Conservation (phyloP, 768 basidiomycete genomes). For the Auriscalpium orientale region DNA sequence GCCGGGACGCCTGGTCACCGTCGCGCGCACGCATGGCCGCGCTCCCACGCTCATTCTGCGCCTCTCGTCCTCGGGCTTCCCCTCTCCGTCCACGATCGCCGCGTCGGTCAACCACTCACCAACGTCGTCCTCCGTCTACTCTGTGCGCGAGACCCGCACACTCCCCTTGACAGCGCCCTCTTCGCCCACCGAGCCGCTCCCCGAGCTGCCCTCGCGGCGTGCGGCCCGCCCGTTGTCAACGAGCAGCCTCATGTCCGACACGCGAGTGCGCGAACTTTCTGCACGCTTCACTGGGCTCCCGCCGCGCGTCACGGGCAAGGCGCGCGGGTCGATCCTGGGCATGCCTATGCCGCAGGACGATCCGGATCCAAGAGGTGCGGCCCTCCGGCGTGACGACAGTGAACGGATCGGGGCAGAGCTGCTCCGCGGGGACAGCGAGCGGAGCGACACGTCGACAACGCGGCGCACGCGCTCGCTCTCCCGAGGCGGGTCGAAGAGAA, state of each 20-base stretch:
- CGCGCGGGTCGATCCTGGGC: background rate
- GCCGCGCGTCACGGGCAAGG: background rate
- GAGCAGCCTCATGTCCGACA: slow-evolving; percentile 2
- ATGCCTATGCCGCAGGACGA: background rate
- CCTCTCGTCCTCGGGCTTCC: slow-evolving; percentile 2
- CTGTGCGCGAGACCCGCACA: background rate
- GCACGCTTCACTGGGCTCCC: background rate
- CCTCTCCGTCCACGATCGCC: background rate
- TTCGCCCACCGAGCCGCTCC: no score
- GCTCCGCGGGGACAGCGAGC: background rate
- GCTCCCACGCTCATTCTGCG: slow-evolving; percentile 12
- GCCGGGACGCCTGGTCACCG: background rate
- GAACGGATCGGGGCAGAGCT: background rate
- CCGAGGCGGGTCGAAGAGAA: background rate
- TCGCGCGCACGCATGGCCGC: background rate
- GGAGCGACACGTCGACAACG: background rate
- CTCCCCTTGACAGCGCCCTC: background rate
- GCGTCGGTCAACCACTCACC: background rate
- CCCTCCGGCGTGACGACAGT: background rate
- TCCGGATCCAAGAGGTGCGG: background rate
- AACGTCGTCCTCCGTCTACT: background rate
- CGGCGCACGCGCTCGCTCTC: background rate
- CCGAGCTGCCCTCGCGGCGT: background rate
- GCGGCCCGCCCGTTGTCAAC: background rate
- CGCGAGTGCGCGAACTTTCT: background rate